Evolutionary conservation across 2,329 filamentous ascomycete species (phyloP).

Genomic region (Coniochaeta sp.): DNA sequence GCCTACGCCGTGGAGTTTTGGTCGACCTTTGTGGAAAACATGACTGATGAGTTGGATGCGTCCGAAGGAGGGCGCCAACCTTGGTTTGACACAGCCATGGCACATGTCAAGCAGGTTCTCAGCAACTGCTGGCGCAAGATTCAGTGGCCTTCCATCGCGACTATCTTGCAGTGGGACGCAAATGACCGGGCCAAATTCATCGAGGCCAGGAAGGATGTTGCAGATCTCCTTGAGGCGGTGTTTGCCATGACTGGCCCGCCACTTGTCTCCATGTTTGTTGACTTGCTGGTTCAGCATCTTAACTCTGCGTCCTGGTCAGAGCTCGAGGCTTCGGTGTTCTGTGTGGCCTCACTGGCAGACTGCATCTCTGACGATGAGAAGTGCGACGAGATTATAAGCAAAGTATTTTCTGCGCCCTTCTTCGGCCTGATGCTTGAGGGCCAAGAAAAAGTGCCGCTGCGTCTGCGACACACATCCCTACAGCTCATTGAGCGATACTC

Average conservation of each 20-base stretch:
- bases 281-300: constrained; percentile 44
- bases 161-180: constrained; percentile 61
- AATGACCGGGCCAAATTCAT: constrained; percentile 60
- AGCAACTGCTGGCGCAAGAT: constrained; percentile 63
- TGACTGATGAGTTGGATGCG: constrained; percentile 50
- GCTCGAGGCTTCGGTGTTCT: constrained; percentile 55
- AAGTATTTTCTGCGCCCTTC: constrained; percentile 55
- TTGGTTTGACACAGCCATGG: constrained; percentile 54
- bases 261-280: constrained; percentile 49
- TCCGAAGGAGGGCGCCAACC: constrained; percentile 34
- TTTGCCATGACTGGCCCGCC: constrained; percentile 54
- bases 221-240: constrained; percentile 66
- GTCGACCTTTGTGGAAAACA: constrained; percentile 66
- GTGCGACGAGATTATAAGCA: constrained; percentile 50
- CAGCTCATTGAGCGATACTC: constrained; percentile 66
- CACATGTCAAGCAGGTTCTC: constrained; percentile 55
- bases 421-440: constrained; percentile 46
- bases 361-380: constrained; percentile 50
- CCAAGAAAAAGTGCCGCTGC: constrained; percentile 47
- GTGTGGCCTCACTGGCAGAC: constrained; percentile 60
- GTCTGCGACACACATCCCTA: constrained; percentile 61
- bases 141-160: constrained; percentile 53
- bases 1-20: constrained; percentile 73
- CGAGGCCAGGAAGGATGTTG: constrained; percentile 71
- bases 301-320: constrained; percentile 45